These are phyloP conservation scores for Groenewaldozyma sp. DNA, from an alignment of 1,139 yeast genomes.

Conservation along the genomic window DNA sequence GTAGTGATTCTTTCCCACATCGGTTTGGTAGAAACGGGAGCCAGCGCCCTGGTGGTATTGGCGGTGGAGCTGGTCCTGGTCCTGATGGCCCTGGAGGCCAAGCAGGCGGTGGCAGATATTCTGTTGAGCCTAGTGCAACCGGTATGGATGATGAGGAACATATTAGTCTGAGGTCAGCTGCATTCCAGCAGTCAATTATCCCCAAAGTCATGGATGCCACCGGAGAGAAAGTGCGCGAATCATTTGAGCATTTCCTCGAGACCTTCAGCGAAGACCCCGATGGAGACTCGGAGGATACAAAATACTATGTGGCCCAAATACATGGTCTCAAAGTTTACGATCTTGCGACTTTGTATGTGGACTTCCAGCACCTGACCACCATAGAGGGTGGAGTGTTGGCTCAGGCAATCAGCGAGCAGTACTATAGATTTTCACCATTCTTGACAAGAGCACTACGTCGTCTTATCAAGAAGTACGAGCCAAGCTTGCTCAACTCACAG, in stretches of 20 bases:
- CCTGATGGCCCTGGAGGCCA: conserved; percentile 1
- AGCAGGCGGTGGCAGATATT: conserved; percentile 4
- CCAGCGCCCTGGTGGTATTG: too few relatives aligned
- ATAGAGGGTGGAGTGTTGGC: conserved; percentile 78
- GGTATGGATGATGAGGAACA: conserved; percentile 11
- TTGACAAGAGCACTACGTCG: conserved; percentile 65
- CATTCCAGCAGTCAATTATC: conserved; percentile 31
- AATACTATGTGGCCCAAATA: conserved; percentile 67
- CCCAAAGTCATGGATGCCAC: conserved; percentile 86
- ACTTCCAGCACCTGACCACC: conserved; percentile 67
- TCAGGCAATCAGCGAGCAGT: conserved; percentile 81
- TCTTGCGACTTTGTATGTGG: conserved; percentile 70
- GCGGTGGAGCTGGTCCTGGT: conserved; percentile 11
- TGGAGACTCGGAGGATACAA: conserved; percentile 36
- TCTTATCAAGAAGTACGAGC: conserved; percentile 67
- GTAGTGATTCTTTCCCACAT: neutral
- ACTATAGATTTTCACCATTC: conserved; percentile 85
- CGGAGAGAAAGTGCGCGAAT: conserved; percentile 87
- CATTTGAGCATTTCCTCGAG: conserved; percentile 78
- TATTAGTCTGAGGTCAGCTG: conserved; percentile 11
- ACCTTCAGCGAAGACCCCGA: conserved; percentile 35
- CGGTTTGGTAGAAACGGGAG: neutral
- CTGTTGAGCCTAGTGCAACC: neutral
- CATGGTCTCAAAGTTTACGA: conserved; percentile 74
- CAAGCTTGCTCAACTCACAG: conserved; percentile 48